Evolutionary conservation across 768 basidiomycete genomes (phyloP).

Genomic region (Serendipita sp.): DNA sequence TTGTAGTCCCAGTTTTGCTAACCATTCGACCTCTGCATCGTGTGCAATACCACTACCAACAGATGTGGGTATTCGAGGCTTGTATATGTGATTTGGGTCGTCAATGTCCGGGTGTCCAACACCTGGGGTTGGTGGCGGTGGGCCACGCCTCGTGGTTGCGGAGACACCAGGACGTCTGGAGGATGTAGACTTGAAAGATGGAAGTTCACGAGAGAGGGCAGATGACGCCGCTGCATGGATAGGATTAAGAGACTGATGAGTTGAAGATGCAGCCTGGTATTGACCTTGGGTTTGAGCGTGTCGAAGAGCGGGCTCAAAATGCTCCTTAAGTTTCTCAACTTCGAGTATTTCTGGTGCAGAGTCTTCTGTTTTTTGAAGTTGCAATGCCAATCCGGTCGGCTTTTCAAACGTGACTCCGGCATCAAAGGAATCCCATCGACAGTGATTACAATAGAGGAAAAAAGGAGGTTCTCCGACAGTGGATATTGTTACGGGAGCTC

Average conservation of each 20-base stretch:
- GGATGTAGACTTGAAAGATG: slow-evolving; percentile 11
- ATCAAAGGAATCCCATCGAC: slow-evolving; percentile 88
- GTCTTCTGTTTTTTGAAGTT: slow-evolving; percentile 81
- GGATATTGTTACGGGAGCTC: slow-evolving; percentile 18
- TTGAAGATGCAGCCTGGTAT: not conserved
- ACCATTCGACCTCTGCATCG: slow-evolving; percentile 14
- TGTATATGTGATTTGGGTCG: slow-evolving; percentile 2
- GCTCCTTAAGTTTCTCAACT: slow-evolving; percentile 89
- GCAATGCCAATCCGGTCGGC: slow-evolving; percentile 87
- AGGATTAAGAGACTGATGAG: slow-evolving; percentile 24
- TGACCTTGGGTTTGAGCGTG: not conserved
- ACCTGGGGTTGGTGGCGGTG: not conserved
- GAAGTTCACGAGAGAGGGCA: slow-evolving; percentile 66
- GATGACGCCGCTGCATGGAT: slow-evolving; percentile 73
- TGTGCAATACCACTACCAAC: not conserved
- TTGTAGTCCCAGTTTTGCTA: not conserved
- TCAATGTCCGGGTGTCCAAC: not conserved
- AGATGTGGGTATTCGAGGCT: not conserved
- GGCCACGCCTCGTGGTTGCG: slow-evolving; percentile 8
- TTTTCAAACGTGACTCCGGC: slow-evolving; percentile 91
- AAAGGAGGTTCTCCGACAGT: slow-evolving; percentile 71
- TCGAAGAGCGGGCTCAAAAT: slow-evolving; percentile 90
- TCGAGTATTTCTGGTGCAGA: slow-evolving; percentile 71
- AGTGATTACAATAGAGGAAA: slow-evolving; percentile 80
- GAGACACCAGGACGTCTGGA: slow-evolving; percentile 12